Conservation (phyloP, 305 asterid species). For the Solanum chacoense region DNA sequence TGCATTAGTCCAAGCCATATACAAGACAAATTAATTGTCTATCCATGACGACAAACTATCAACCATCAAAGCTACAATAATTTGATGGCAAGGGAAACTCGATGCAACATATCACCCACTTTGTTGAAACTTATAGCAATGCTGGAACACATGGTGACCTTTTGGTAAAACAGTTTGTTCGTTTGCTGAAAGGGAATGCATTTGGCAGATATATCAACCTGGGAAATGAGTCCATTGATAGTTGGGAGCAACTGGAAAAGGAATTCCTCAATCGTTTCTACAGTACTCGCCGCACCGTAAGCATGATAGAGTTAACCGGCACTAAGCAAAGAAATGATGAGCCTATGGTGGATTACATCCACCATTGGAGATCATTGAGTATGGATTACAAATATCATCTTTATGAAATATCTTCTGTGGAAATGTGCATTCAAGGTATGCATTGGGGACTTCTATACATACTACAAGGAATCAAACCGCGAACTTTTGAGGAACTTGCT, state of each 20-base stretch:
- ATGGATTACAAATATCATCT: background rate
- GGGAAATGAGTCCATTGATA: background rate
- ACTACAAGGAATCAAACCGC: background rate
- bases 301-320: too few species aligned
- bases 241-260: background rate
- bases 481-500: background rate
- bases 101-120: too few species aligned
- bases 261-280: background rate
- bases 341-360: background rate
- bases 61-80: too few species aligned
- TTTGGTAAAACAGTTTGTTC: background rate
- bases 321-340: background rate
- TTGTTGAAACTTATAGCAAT: too few species aligned
- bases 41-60: too few species aligned
- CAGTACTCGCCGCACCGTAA: background rate
- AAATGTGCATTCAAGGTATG: background rate
- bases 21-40: too few species aligned
- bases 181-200: background rate
- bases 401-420: background rate
- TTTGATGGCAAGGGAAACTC: too few species aligned
- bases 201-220: too few species aligned
- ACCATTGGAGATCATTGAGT: background rate
- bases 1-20: too few species aligned
- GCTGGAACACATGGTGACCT: too few species aligned
- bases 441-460: background rate